Percentiles rank a stretch among this genome's conserved stretches.
phyloP scores from a whole-genome alignment of 192 early-diverging fungal species.

The Coemansia sp. region DNA sequence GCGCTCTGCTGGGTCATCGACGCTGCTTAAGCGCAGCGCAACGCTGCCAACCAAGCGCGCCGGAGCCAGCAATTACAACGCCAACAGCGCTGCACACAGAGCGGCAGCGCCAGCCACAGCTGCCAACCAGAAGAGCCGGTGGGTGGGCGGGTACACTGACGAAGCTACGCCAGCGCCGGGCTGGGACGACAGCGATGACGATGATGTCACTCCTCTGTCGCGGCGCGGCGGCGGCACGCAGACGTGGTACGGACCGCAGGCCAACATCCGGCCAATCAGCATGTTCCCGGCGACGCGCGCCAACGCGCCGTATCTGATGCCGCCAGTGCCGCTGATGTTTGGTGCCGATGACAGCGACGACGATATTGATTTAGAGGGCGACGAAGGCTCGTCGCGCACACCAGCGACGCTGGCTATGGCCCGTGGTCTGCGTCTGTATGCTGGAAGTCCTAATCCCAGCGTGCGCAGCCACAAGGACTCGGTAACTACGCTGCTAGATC shows the following conservation, averaged over 20 bases:
- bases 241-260: conserved; percentile 48
- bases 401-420: conserved; percentile 35
- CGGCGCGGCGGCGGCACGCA: conserved; percentile 33
- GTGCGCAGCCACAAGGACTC: conserved; percentile 12
- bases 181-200: conserved; percentile 46
- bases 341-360: conserved; percentile 62
- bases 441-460: not conserved
- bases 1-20: conserved; percentile 1
- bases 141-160: conserved; percentile 36
- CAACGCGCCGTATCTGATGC: conserved; percentile 21
- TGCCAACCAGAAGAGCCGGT: conserved; percentile 28
- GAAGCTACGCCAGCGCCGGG: conserved; percentile 14
- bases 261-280: conserved; percentile 41
- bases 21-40: conserved; percentile 41
- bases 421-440: conserved; percentile 14
- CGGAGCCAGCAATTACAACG: conserved; percentile 6
- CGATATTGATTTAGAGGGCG: conserved; percentile 65
- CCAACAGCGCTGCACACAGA: not conserved
- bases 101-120: conserved; percentile 1
- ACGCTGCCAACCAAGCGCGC: conserved; percentile 44
- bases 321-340: conserved; percentile 52
- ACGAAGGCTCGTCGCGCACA: conserved; percentile 57
- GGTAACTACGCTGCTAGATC: conserved; percentile 3
- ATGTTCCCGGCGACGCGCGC: conserved; percentile 36
- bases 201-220: conserved; percentile 14